Evolutionary conservation across 345 rosid species (phyloP), one percentile per base, ranked within the genome.

Genomic region (Rhizophora apiculata): DNA sequence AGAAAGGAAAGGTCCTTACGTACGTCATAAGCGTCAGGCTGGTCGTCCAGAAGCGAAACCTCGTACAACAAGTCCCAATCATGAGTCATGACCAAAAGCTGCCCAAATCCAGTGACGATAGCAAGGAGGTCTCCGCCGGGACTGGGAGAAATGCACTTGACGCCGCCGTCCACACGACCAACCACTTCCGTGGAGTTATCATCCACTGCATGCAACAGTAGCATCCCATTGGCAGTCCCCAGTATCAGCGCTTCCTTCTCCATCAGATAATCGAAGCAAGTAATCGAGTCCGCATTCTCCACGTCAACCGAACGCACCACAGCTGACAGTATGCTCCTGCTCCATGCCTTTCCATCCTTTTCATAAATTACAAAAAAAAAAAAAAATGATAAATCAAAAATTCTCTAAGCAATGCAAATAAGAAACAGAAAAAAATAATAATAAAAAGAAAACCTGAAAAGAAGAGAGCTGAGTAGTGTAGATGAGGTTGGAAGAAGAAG

Each of bases 21-120:
- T 76, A 88, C 89, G 94, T 87, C 85, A 80, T 62, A 80, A 75
- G 86, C 85, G 68, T 84, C 90, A 46, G 84, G 80, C 64, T 71
- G 79, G 55, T 88, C 94, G 71, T 83, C 80, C 22, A 46, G 86
- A 29, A 89, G 52, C 6, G 91, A 59, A 72, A 74, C 78, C 85
- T 95, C 99, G 30, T 86, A 87, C 87, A 92, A 80, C 79, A 95
- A 81, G 83, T 83, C 96, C 99, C 97, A 95, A 79, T 95, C 99
- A 83, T 81, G 90, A 63, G 96, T 95, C 97, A 92, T 92, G 36
- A 95, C 89, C 53, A 95, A 81, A 68, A 95, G 63, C 86, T 90
- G 91, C n/a, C 97, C 88, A 20, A 82, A 79, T 24, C 92, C 96
- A 71, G 91, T 74, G 43, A 88, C 76, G 29, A 95, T 70, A 34